A percentile compares a stretch with the other conserved stretches of the same genome.
phyloP scores from a whole-genome alignment of 805 yeast genomes.

The Vanderwaltozyma verrucispora region DNA sequence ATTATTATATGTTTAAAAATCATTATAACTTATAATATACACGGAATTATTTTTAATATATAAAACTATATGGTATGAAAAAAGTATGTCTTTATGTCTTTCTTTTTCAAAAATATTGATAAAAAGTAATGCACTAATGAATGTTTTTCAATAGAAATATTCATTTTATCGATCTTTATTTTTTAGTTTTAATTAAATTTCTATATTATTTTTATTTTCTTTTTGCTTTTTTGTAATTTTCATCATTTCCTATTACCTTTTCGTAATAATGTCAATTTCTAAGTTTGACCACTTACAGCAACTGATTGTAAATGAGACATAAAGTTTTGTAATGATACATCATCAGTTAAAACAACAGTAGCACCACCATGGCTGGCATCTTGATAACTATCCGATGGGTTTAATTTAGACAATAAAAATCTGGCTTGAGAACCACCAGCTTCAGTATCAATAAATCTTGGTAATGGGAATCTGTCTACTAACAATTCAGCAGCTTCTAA shows the following conservation, averaged over 20 bases:
- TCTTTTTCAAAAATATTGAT: too few species aligned
- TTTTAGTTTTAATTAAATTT: neutral
- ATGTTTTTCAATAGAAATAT: too few species aligned
- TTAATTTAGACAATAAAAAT: conserved; percentile 83
- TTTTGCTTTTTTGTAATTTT: too few species aligned
- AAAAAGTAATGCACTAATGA: neutral
- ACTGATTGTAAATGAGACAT: conserved; percentile 88
- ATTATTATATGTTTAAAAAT: too few species aligned
- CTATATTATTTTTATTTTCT: too few species aligned
- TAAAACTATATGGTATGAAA: too few species aligned
- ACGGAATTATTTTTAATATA: too few species aligned
- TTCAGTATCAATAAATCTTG: conserved; percentile 91
- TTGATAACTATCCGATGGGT: conserved; percentile 79
- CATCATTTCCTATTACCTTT: too few species aligned
- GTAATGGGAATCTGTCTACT: conserved; percentile 90
- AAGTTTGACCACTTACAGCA: conserved; percentile 47
- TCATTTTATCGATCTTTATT: too few species aligned
- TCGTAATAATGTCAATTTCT: neutral
- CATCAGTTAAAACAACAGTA: conserved; percentile 89
- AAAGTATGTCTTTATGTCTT: too few species aligned
- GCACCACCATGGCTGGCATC: conserved; percentile 37
- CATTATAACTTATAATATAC: too few species aligned
- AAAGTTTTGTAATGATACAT: conserved; percentile 84
- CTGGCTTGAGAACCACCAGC: conserved; percentile 98
- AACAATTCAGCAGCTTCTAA: conserved; percentile 83